phyloP scores from a whole-genome alignment of 306 rosid genomes.

The barrel medic (Medicago truncatula) region MtrunA17r5.0-ANR NC_053045.1:61115501-61116000 shows the following conservation, averaged over 20 bases:
- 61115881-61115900: neutral
- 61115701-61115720: constrained; percentile 17
- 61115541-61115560: neutral
- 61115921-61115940: neutral
- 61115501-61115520: neutral
- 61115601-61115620: neutral
- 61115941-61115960: neutral
- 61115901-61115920: neutral
- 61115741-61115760: constrained; percentile 38
- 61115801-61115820: neutral
- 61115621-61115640: constrained; percentile 24
- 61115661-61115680: constrained; percentile 31
- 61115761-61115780: constrained; percentile 50
- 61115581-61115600: neutral
- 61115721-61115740: neutral
- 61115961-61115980: neutral
- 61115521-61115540: constrained; percentile 18
- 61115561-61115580: neutral
- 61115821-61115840: constrained; percentile 20
- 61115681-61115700: neutral
- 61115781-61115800: constrained; percentile 12
- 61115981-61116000: neutral
- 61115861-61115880: constrained; percentile 10
- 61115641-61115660: constrained; percentile 36
- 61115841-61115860: constrained; percentile 43